A percentile compares a stretch with the other conserved stretches of the same genome.
These are phyloP conservation scores for Clonostachys chloroleuca DNA, from an alignment of 2,329 filamentous ascomycete species.

Conservation along the genomic window DNA sequence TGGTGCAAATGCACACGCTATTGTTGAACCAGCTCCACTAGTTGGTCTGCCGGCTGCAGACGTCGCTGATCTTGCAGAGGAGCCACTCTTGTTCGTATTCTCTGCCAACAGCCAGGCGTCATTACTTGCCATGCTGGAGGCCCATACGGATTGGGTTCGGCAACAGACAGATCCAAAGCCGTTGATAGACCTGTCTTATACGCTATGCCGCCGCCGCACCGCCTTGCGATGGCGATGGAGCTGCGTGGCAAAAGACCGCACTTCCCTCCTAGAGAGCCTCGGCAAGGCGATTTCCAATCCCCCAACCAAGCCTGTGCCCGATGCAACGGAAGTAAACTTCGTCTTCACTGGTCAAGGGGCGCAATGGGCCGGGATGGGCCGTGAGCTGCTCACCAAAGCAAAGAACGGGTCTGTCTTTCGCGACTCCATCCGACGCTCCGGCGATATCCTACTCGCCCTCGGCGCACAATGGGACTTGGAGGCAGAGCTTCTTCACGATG, in stretches of 20 bases:
- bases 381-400: conserved; percentile 8
- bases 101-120: conserved; percentile 30
- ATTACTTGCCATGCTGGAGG: conserved; percentile 30
- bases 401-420: conserved; percentile 10
- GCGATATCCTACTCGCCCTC: conserved; percentile 22
- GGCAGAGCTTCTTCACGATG: conserved; percentile 13
- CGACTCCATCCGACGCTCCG: conserved; percentile 11
- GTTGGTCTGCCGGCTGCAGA: neutral
- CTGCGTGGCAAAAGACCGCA: conserved; percentile 21
- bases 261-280: conserved; percentile 8
- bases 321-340: conserved; percentile 6
- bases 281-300: conserved; percentile 3
- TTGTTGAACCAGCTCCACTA: conserved; percentile 18
- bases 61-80: neutral
- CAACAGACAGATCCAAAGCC: conserved; percentile 17
- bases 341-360: conserved; percentile 23
- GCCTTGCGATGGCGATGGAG: conserved; percentile 36
- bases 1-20: conserved; percentile 34
- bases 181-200: conserved; percentile 43
- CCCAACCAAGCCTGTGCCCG: conserved; percentile 8
- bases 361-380: conserved; percentile 10
- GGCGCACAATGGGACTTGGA: conserved; percentile 26
- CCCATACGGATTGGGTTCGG: conserved; percentile 31
- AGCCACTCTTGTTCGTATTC: conserved; percentile 29
- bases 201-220: conserved; percentile 37